phyloP scores from a whole-genome alignment of 345 rosid genomes.

The Erodium maritimum region DNA sequence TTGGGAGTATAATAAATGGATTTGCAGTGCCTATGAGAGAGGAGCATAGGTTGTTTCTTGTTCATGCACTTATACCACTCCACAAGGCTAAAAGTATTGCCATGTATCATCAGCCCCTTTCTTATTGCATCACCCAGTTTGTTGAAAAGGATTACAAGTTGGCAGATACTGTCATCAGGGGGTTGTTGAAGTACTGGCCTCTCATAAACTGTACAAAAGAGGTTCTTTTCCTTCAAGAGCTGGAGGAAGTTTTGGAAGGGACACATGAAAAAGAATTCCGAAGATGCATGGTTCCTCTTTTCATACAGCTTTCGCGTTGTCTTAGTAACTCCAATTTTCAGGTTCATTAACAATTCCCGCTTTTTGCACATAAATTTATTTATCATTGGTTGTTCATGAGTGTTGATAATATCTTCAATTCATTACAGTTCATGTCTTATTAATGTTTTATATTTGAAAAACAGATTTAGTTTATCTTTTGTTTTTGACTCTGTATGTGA shows the following conservation, averaged over 20 bases:
- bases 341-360: slow-evolving; percentile 16
- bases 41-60: slow-evolving; percentile 37
- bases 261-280: slow-evolving; percentile 27
- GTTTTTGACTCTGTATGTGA: too few species aligned
- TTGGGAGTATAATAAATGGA: slow-evolving; percentile 34
- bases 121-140: slow-evolving; percentile 32
- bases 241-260: slow-evolving; percentile 34
- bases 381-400: not conserved
- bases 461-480: not conserved
- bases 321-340: slow-evolving; percentile 36
- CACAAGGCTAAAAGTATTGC: slow-evolving; percentile 33
- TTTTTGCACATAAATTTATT: not conserved
- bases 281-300: slow-evolving; percentile 29
- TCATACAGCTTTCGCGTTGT: slow-evolving; percentile 35
- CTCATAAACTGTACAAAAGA: slow-evolving; percentile 36
- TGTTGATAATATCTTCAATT: too few species aligned
- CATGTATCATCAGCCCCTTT: slow-evolving; percentile 28
- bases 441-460: not conserved
- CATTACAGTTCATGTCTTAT: not conserved
- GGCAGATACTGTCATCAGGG: slow-evolving; percentile 30
- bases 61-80: slow-evolving; percentile 29
- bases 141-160: slow-evolving; percentile 36
- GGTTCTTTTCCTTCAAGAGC: slow-evolving; percentile 33
- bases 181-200: slow-evolving; percentile 45
- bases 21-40: slow-evolving; percentile 40